Percentiles rank a stretch among this genome's conserved stretches.
phyloP scores from a whole-genome alignment of 2,329 filamentous ascomycete species.

The Incumbomyces delicatus region DNA sequence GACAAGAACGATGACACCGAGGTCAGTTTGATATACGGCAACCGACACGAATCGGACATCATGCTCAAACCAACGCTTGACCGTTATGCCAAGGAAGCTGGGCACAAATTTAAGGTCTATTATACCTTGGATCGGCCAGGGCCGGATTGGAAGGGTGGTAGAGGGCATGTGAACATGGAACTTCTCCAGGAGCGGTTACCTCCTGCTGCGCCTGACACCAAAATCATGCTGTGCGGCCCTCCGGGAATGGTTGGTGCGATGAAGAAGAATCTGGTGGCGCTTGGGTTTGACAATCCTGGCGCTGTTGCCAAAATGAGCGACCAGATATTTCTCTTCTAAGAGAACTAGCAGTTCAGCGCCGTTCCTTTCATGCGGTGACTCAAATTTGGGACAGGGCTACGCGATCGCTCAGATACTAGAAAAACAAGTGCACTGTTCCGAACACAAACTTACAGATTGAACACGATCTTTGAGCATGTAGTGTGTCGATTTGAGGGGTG shows the following conservation, averaged over 20 bases:
- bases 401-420: no score
- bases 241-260: conserved; percentile 50
- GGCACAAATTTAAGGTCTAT: conserved; percentile 44
- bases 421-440: no score
- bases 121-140: conserved; percentile 39
- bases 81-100: conserved; percentile 36
- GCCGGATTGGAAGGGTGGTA: conserved; percentile 38
- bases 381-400: no score
- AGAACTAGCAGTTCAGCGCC: neutral
- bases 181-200: conserved; percentile 36
- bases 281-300: conserved; percentile 45
- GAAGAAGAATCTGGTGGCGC: conserved; percentile 40
- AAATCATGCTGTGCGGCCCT: conserved; percentile 52
- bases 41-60: conserved; percentile 50
- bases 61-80: conserved; percentile 49
- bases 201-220: conserved; percentile 35
- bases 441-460: no score
- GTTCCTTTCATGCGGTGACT: no score
- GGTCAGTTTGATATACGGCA: conserved; percentile 51
- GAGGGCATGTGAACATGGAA: conserved; percentile 38
- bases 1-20: conserved; percentile 49
- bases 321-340: conserved; percentile 46
- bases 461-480: no score
- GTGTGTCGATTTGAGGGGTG: no score
- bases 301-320: conserved; percentile 44